Evolutionary conservation across 2,329 filamentous ascomycete species (phyloP).

Genomic region (Leptographium procerum): DNA sequence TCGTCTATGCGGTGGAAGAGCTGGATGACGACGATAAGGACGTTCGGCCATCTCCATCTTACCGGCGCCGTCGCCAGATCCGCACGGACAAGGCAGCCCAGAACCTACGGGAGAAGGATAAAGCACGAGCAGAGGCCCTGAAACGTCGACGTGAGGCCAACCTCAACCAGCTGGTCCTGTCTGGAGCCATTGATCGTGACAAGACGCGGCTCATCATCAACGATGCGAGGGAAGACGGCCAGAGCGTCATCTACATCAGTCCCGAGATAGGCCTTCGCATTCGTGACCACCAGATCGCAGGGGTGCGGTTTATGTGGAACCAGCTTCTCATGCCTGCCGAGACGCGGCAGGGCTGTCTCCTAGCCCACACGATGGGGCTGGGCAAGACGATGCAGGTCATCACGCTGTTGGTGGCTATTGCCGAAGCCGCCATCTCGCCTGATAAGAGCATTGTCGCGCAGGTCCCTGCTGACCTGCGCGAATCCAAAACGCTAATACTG

Average conservation of each 20-base stretch:
- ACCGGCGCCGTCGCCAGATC: slow-evolving; percentile 34
- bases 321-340: slow-evolving; percentile 54
- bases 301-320: slow-evolving; percentile 82
- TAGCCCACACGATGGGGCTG: slow-evolving; percentile 85
- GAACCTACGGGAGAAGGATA: slow-evolving; percentile 43
- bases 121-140: slow-evolving; percentile 40
- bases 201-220: slow-evolving; percentile 52
- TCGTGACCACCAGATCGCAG: slow-evolving; percentile 70
- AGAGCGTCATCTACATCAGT: slow-evolving; percentile 54
- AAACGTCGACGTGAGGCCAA: slow-evolving; percentile 38
- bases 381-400: slow-evolving; percentile 92
- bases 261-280: slow-evolving; percentile 51
- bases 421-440: slow-evolving; percentile 49
- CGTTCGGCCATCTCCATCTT: slow-evolving; percentile 19
- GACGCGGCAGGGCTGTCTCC: slow-evolving; percentile 60
- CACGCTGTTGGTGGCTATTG: slow-evolving; percentile 65
- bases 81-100: slow-evolving; percentile 38
- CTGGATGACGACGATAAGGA: slow-evolving; percentile 7
- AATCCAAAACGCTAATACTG: slow-evolving; percentile 57
- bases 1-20: neutral
- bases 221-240: slow-evolving; percentile 46
- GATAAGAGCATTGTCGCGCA: slow-evolving; percentile 49
- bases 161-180: slow-evolving; percentile 32
- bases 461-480: slow-evolving; percentile 53
- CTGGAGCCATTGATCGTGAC: slow-evolving; percentile 30